Evolutionary conservation across 495 filamentous ascomycete species (phyloP).

Genomic region (Aspergillus nanangensis): DNA sequence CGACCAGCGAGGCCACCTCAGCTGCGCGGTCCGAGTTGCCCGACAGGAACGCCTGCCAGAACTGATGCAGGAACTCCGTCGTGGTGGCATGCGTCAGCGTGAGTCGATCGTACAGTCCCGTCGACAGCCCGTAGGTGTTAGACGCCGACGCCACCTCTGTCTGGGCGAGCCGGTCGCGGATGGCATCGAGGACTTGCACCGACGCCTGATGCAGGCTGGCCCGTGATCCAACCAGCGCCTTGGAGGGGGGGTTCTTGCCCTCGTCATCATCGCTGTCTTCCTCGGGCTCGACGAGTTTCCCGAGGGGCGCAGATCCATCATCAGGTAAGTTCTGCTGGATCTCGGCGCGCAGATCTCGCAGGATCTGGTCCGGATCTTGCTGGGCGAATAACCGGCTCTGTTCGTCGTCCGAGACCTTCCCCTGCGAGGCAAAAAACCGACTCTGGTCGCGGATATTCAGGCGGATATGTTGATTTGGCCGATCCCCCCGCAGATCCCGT

Average conservation of each 20-base stretch:
- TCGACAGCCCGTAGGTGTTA: slow-evolving; percentile 59
- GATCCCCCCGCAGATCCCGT: slow-evolving; percentile 76
- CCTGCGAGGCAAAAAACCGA: slow-evolving; percentile 68
- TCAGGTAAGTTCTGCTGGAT: slow-evolving; percentile 45
- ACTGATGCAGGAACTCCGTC: slow-evolving; percentile 91
- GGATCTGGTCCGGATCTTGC: slow-evolving; percentile 63
- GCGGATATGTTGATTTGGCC: slow-evolving; percentile 66
- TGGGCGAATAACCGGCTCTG: slow-evolving; percentile 56
- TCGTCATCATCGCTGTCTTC: slow-evolving; percentile 51
- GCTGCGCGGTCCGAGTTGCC: slow-evolving; percentile 71
- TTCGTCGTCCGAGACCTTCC: slow-evolving; percentile 45
- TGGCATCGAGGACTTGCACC: slow-evolving; percentile 37
- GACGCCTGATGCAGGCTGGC: slow-evolving; percentile 32
- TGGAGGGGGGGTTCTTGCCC: slow-evolving; percentile 38
- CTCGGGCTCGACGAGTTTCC: slow-evolving; percentile 53
- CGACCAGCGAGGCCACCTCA: slow-evolving; percentile 71
- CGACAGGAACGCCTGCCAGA: slow-evolving; percentile 86
- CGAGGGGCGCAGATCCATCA: slow-evolving; percentile 52
- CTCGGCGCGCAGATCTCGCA: slow-evolving; percentile 59
- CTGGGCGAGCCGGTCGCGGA: slow-evolving; percentile 39
- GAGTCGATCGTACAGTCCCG: slow-evolving; percentile 64
- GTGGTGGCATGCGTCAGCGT: slow-evolving; percentile 87
- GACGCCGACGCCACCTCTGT: slow-evolving; percentile 25
- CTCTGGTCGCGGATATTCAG: slow-evolving; percentile 85
- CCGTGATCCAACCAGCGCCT: slow-evolving; percentile 28